Evolutionary conservation across 1,139 yeast species (phyloP).

Genomic region (Taphrina betulina): DNA sequence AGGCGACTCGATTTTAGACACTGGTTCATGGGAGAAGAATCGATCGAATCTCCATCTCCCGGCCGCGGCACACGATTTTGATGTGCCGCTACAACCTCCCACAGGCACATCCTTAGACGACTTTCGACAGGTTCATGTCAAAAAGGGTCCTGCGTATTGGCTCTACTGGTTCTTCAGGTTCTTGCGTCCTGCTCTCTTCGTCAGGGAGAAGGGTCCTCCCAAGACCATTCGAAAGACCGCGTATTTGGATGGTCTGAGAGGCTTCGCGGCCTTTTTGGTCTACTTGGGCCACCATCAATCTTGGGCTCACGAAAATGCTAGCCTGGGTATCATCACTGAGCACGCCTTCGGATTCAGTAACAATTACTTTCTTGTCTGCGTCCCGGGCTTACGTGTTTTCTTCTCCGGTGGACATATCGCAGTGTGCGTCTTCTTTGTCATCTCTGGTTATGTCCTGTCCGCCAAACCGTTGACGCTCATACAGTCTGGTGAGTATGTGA

Average conservation of each 20-base stretch:
- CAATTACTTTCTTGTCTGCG: conserved; percentile 5
- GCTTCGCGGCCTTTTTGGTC: conserved; percentile 27
- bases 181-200: conserved; percentile 11
- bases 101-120: not conserved
- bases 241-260: conserved; percentile 28
- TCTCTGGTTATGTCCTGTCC: conserved; percentile 25
- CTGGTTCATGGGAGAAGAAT: conserved; percentile 17
- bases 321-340: conserved; percentile 16
- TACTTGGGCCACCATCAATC: conserved; percentile 27
- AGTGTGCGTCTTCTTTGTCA: conserved; percentile 30
- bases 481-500: conserved; percentile 14
- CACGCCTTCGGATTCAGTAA: conserved; percentile 20
- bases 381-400: conserved; percentile 12
- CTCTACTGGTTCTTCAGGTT: not conserved
- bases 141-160: not conserved
- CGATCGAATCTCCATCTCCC: conserved; percentile 10
- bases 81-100: conserved; percentile 5
- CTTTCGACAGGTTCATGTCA: not conserved
- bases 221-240: conserved; percentile 11
- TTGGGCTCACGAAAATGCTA: conserved; percentile 23
- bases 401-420: conserved; percentile 28
- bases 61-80: not conserved
- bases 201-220: not conserved
- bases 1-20: conserved; percentile 10
- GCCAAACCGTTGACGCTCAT: conserved; percentile 24